Evolutionary conservation across 768 basidiomycete species (phyloP), one percentile per base, ranked within the genome.

Genomic region (Hygrocybe punicea): DNA sequence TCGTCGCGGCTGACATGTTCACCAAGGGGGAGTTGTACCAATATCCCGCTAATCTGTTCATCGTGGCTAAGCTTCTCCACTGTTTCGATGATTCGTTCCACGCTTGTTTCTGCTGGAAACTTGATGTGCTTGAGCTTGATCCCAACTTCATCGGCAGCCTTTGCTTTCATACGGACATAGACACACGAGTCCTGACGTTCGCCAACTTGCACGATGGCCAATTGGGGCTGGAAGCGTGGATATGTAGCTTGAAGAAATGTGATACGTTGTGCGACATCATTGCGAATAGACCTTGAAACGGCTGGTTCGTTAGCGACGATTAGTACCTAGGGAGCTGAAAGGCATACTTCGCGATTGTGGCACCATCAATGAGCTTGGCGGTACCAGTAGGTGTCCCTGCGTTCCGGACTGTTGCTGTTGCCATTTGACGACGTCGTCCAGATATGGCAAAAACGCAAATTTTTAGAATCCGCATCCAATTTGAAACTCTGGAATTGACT

Each of bases 111-210:
- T 42, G 79, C 83, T n/a, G 87, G 79, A 16, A 93, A 70, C 51
- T 77, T 76, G 68, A 98, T 76, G 69, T 98, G 93, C 53, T 85
- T 84, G 71, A 90, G 88, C 58, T 80, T 83, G 75, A 98, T 91
- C 58, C 97, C 95, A 62, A 91, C 87, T 74, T 98, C 93, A 64
- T 93, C 85, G 10, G 94, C 91, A 10, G 97, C 97, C 72, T 95
- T 98, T 42, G 84, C 79, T 76, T 99, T 99, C 96, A 98, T 98
- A 67, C 93, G 92, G 62, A 99, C 87, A 73, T 99, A 99, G 40
- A 87, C 86, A 17, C 80, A 76, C 5, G 95, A 98, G 71, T 98
- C 96, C 19, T 93, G 86, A 57, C 92, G 88, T 29, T 86, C 84
- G 53, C 97, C 97, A 51, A 93, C 93, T 73, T 98, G 97, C 45